phyloP scores from a whole-genome alignment of 257 asterid genomes.

The Ophiorrhiza pumila region DNA sequence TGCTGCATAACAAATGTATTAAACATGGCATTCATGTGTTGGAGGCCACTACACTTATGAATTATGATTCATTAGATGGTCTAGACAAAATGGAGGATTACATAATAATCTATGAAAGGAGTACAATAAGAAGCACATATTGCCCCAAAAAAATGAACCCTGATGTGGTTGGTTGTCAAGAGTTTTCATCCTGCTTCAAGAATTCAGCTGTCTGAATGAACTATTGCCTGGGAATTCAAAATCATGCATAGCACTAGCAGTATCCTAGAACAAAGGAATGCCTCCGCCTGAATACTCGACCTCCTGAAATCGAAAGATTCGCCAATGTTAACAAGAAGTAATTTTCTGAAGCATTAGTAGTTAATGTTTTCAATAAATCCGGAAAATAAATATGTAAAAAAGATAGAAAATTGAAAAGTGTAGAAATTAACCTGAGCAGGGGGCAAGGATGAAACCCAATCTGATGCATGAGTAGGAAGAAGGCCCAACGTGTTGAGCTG shows the following conservation, averaged over 20 bases:
- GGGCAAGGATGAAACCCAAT: conserved; percentile 97
- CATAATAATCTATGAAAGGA: neutral
- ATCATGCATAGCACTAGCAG: neutral
- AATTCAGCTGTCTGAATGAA: neutral
- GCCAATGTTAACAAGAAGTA: neutral
- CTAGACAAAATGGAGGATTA: neutral
- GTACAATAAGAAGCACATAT: neutral
- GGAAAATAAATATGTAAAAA: neutral
- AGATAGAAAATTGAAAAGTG: neutral
- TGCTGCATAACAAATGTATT: neutral
- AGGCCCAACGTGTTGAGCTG: conserved; percentile 97
- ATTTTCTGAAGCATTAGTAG: neutral
- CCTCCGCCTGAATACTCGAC: conserved; percentile 98
- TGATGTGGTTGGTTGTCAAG: neutral
- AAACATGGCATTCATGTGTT: neutral
- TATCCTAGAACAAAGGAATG: conserved; percentile 42
- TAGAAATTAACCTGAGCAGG: conserved; percentile 78
- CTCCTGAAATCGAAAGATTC: conserved; percentile 48
- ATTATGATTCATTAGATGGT: neutral
- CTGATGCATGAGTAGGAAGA: conserved; percentile 96
- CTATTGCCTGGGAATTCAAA: neutral
- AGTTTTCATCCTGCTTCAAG: neutral
- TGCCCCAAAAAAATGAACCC: neutral
- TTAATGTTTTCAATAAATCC: neutral
- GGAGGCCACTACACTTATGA: neutral